Evolutionary conservation across 257 asterid genomes (phyloP), one percentile per base, ranked within the genome.

Genomic region (Knoxia roxburghii): DNA sequence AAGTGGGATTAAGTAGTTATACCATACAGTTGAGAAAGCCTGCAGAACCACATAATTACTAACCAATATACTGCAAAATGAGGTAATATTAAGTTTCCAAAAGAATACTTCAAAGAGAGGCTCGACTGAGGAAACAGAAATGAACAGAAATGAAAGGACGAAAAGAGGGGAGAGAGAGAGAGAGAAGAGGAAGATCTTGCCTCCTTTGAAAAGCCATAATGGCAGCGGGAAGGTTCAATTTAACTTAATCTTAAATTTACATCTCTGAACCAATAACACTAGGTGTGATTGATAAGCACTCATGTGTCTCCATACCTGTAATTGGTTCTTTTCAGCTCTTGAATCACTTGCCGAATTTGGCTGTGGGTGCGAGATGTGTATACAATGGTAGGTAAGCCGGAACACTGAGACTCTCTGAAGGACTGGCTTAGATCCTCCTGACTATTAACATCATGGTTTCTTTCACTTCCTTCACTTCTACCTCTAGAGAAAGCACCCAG

Each of bases 341-440:
- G 88, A 70, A 93, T 85, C 78, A 90, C 99, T 84, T 93, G 99
- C 52, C 84, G 84, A 78, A 93, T 85, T 82, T 93, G 99, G 76
- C 99, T 93, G 81, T 93, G 99, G 56, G 99, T 93, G 62, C 99
- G 99, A 33, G 99, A 88, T 55, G 99, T 78, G 79, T 93, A 93
- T 58, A 93, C 71, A 58, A 93, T 93, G 62, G 81, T 72, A 48
- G 97, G 99, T 43, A 73, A 73, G 55, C 64, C 65, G 56, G 96
- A 85, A 67, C 87, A 77, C 64, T 74, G 77, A 37, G 88, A 81
- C 68, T 77, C 95, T 3, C 80, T 59, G 57, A 62, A 48, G 26
- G 85, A 77, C 66, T 83, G 86, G 29, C 37, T 73, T 24, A 73
- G 41, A 74, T 68, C 60, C 80, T 83, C 60, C 81, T 82, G 94